A percentile compares a stretch with the other conserved stretches of the same genome.
Conservation (phyloP, 148 eudicot genomes). For the Dianthus caryophyllus region DNA sequence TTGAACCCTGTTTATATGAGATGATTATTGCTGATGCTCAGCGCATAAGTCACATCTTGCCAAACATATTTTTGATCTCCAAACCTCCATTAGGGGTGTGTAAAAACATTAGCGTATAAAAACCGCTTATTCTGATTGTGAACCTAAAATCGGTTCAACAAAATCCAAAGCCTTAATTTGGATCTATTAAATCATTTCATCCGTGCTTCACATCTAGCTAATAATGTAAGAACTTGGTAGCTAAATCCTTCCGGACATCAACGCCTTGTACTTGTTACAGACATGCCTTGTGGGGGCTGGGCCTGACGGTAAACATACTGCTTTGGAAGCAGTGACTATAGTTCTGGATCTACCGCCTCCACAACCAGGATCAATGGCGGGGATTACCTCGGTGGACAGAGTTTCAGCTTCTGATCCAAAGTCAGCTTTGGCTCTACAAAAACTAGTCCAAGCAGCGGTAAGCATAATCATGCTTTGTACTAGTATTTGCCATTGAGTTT, state of each 20-base stretch:
- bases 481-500: not conserved
- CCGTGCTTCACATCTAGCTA: not conserved
- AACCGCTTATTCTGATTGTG: too few relatives aligned
- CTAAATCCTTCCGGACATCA: not conserved
- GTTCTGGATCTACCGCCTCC: constrained; percentile 99
- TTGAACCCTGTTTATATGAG: not conserved
- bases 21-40: not conserved
- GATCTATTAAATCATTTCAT: not conserved
- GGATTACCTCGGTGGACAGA: constrained; percentile 80
- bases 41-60: not conserved
- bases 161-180: not conserved
- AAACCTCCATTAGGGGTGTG: not conserved
- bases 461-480: constrained; percentile 18
- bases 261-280: constrained; percentile 31
- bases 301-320: constrained; percentile 94
- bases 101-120: too few relatives aligned
- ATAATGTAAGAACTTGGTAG: not conserved
- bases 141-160: too few relatives aligned
- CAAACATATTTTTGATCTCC: not conserved
- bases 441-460: constrained; percentile 99
- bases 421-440: constrained; percentile 91
- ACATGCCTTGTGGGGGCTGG: constrained; percentile 98
- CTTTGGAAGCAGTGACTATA: constrained; percentile 94
- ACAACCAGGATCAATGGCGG: constrained; percentile 86
- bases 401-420: constrained; percentile 98